Base-by-base conservation (phyloP, 257 asterid species). In the Jasminum sambac region DNA sequence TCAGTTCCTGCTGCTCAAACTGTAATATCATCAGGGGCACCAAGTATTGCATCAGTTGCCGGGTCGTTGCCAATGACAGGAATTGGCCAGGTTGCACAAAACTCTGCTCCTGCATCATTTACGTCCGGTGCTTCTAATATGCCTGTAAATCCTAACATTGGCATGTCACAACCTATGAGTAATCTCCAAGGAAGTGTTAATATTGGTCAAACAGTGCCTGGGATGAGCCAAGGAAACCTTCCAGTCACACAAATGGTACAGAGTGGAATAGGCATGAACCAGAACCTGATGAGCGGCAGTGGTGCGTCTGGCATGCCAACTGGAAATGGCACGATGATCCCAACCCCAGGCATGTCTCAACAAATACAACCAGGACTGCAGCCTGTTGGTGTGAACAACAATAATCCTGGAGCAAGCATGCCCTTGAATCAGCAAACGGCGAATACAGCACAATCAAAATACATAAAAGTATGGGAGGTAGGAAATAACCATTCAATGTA, bases 1-100 rank as follows among this genome's bases (percentile, higher is more conserved):
- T 88, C 98, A 6, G 75, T 84, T 43, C 90, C 96, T 73, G 80
- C 97, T 66, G 82, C 84, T 68, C 96, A 89, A 85, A 78, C 77
- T 61, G 83, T 85, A 71, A 79, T 88, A 63, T 78, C 97, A 61
- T 84, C 96, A 25, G 90, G 89, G 66, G 83, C 87, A 70, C 63
- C 95, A 57, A 85, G 88, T 44, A 81, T 78, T 68, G 41, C 97
- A 52, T 78, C 98, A 66, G 76, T 80, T 41, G 37, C 86, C 6
- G 92, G 86, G 59, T 72, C 97, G 12, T 67, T 78, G 79, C 86
- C 92, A 39, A 58, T 87, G 48, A 67, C 96, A 37, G 91, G 86
- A 55, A 77, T 74, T 72, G 88, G 74, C 34, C 89, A 74, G 67
- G 80, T 70, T 67, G 81, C 79, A 2, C 96, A 79, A 75, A 87